Percentiles rank a stretch among this genome's conserved stretches.
Conservation (phyloP, 1,139 yeast genomes). For the Suzukiozyma palmioleophila region DNA sequence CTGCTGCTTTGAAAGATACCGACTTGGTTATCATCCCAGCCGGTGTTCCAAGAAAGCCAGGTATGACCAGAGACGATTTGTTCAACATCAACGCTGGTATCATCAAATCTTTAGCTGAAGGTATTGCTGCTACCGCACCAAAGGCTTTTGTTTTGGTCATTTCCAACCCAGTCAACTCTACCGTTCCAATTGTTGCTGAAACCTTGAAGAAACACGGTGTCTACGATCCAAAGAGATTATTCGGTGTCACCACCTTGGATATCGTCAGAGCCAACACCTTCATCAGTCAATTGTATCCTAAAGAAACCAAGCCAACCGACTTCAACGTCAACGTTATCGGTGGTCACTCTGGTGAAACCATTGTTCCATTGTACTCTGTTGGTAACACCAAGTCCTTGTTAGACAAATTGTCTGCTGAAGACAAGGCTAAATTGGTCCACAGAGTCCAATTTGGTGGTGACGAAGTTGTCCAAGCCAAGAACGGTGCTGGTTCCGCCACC, state of each 20-base stretch:
- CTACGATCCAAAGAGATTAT: constrained; percentile 86
- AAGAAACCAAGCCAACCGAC: constrained; percentile 57
- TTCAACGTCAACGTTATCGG: constrained; percentile 85
- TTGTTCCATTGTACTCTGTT: constrained; percentile 83
- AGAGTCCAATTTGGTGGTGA: constrained; percentile 99
- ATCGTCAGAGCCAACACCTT: constrained; percentile 92
- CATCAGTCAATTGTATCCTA: constrained; percentile 60
- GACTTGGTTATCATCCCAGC: constrained; percentile 95
- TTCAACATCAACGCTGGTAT: constrained; percentile 97
- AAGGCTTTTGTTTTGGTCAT: constrained; percentile 84
- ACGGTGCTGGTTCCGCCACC: constrained; percentile 99
- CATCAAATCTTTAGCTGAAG: constrained; percentile 87
- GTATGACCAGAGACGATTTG: constrained; percentile 97
- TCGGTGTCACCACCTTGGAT: constrained; percentile 97
- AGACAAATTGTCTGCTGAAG: constrained; percentile 44
- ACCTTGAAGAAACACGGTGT: constrained; percentile 82
- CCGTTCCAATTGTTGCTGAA: constrained; percentile 97
- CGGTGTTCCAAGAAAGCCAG: constrained; percentile 99
- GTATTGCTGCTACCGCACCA: constrained; percentile 83
- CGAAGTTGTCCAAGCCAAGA: constrained; percentile 97
- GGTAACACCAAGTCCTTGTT: constrained; percentile 45
- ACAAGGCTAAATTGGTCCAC: constrained; percentile 71
- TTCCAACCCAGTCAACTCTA: constrained; percentile 97
- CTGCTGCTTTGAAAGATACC: constrained; percentile 69
- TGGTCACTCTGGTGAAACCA: constrained; percentile 98